Percentiles rank a stretch among this genome's conserved stretches.
Conservation (phyloP, 2,329 filamentous ascomycete species). For the Calonectria ilicicola region DNA sequence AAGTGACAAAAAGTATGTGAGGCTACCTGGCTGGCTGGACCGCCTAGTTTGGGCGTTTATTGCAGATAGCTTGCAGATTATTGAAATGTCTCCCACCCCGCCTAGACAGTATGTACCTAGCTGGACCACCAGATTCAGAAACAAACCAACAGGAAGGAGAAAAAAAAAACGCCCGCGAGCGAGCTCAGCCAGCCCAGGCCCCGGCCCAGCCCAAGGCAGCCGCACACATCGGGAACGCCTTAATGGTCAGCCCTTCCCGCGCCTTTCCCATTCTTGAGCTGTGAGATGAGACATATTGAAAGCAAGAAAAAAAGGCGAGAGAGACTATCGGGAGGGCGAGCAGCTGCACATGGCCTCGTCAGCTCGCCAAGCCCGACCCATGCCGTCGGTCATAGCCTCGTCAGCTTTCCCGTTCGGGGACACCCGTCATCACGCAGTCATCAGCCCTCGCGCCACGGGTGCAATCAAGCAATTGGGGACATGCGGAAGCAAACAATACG, state of each 20-base stretch:
- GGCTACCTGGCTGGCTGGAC: slow-evolving; percentile 4
- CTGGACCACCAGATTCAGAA: neutral
- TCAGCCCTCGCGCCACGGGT: slow-evolving; percentile 2
- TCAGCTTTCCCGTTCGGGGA: slow-evolving; percentile 21
- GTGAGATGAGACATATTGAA: neutral
- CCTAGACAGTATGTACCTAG: neutral
- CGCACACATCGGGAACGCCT: neutral
- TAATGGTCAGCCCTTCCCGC: slow-evolving; percentile 15
- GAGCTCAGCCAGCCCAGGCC: slow-evolving; percentile 1
- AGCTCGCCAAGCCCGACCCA: slow-evolving; percentile 7
- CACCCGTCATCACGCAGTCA: neutral
- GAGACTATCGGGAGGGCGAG: neutral
- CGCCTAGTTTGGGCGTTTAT: neutral
- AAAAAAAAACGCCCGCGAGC: neutral
- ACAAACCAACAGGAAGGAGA: neutral
- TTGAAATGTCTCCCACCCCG: neutral
- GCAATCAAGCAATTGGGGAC: neutral
- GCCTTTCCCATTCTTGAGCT: neutral
- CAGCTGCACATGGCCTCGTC: slow-evolving; percentile 18
- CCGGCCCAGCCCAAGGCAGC: slow-evolving; percentile 9
- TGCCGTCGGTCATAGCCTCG: slow-evolving; percentile 19
- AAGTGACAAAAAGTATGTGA: neutral
- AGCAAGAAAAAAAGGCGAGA: neutral
- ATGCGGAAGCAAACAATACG: neutral
- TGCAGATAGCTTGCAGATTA: slow-evolving; percentile 17